These are phyloP conservation scores for Didymella exigua DNA, from an alignment of 2,329 filamentous ascomycete genomes.

Conservation along the genomic window DNA sequence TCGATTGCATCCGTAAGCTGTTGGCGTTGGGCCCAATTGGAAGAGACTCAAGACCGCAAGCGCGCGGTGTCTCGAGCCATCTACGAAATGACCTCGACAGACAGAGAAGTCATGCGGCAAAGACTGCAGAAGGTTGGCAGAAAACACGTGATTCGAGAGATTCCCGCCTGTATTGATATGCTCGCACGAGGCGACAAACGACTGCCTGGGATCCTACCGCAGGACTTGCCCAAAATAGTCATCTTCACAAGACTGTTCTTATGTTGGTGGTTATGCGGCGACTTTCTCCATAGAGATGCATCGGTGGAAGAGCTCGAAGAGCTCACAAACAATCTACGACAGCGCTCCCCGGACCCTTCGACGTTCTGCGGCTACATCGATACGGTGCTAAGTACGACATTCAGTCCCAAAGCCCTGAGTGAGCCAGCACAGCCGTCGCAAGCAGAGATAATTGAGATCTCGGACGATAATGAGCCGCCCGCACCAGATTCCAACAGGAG, in stretches of 20 bases:
- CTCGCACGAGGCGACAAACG: constrained; percentile 21
- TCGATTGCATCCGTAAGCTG: constrained; percentile 32
- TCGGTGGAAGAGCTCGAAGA: constrained; percentile 21
- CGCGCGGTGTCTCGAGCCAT: constrained; percentile 54
- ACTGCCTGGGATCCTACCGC: constrained; percentile 33
- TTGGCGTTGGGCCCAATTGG: constrained; percentile 48
- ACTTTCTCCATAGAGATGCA: constrained; percentile 23
- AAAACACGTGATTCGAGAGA: constrained; percentile 29
- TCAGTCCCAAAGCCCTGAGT: constrained; percentile 29
- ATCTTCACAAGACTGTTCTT: constrained; percentile 40
- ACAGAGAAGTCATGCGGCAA: constrained; percentile 30
- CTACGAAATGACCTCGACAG: constrained; percentile 30
- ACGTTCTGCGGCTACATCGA: constrained; percentile 37
- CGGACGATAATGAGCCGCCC: constrained; percentile 31
- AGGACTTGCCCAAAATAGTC: constrained; percentile 34
- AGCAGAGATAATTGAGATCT: constrained; percentile 38
- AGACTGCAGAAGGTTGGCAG: constrained; percentile 29
- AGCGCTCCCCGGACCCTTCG: constrained; percentile 18
- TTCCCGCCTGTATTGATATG: constrained; percentile 33
- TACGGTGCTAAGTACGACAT: constrained; percentile 32
- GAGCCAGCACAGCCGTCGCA: constrained; percentile 31
- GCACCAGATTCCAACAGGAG: not conserved
- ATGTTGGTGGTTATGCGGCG: constrained; percentile 43
- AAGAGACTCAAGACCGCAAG: constrained; percentile 49
- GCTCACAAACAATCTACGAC: constrained; percentile 20